Evolutionary conservation across 139 green algal genomes (phyloP), one percentile per base, ranked within the genome.

Genomic region (Chlorella sp.): DNA sequence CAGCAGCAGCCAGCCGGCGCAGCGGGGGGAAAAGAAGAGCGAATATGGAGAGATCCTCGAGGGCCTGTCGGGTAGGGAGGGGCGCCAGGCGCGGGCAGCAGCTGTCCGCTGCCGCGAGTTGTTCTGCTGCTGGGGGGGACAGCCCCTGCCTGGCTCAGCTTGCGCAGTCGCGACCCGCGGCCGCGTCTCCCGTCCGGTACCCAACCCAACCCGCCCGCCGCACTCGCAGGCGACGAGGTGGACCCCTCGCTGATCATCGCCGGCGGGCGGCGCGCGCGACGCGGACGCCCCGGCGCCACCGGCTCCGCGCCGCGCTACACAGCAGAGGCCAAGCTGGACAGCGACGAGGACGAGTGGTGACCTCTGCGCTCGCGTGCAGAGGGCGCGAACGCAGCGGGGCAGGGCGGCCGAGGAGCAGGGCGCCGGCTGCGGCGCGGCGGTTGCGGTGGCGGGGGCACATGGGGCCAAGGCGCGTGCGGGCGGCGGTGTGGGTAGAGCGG

Each of bases 331-430:
- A 17, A 74, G 29, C 21, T 86, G n/a, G 83, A 87, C 46, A 73
- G 42, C n/a, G 83, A 88, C 50, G 83, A 88, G 50, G 83, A 87
- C 46, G 80, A 73, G 41, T 88, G 77, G 67, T 85, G n/a, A n/a
- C n/a, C n/a, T n/a, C n/a, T n/a, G n/a, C n/a, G n/a, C n/a, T n/a
- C n/a, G n/a, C n/a, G n/a, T n/a, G n/a, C n/a, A n/a, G n/a, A n/a
- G n/a, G n/a, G n/a, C n/a, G n/a, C n/a, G n/a, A n/a, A n/a, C n/a
- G n/a, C n/a, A n/a, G n/a, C n/a, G n/a, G n/a, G n/a, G n/a, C n/a
- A n/a, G n/a, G n/a, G n/a, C n/a, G n/a, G n/a, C n/a, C n/a, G n/a
- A n/a, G n/a, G n/a, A n/a, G n/a, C n/a, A n/a, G n/a, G n/a, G n/a
- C n/a, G n/a, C n/a, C n/a, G n/a, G n/a, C n/a, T n/a, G n/a, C n/a